A percentile compares a stretch with the other conserved stretches of the same genome.
phyloP scores from a whole-genome alignment of 345 rosid genomes.

The Eutrema yunnanense region DNA sequence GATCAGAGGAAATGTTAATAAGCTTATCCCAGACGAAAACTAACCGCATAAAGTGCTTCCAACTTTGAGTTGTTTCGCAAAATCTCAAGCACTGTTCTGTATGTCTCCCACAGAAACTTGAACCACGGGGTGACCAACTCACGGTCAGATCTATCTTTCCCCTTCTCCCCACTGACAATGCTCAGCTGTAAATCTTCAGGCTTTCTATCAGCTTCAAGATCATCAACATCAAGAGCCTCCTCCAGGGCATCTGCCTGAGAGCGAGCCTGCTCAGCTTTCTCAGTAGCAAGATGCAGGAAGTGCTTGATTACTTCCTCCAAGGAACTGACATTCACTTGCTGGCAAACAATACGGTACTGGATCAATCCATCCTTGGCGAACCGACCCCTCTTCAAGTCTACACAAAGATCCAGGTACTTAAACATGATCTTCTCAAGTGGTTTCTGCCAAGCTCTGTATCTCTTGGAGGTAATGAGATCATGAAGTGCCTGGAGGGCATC shows the following conservation, averaged over 20 bases:
- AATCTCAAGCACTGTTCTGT: slow-evolving; percentile 96
- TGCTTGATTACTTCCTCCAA: slow-evolving; percentile 99
- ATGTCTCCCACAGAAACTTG: slow-evolving; percentile 99
- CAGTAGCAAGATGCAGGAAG: slow-evolving; percentile 89
- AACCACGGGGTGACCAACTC: slow-evolving; percentile 99
- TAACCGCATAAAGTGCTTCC: slow-evolving; percentile 97
- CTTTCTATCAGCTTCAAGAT: slow-evolving; percentile 94
- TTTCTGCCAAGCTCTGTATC: slow-evolving; percentile 95
- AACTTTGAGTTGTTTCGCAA: slow-evolving; percentile 92
- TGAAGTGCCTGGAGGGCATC: slow-evolving; percentile 94
- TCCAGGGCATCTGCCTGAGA: slow-evolving; percentile 86
- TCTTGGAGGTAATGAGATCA: slow-evolving; percentile 82
- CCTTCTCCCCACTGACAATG: slow-evolving; percentile 98
- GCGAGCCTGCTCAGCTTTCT: slow-evolving; percentile 97
- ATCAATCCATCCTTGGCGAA: slow-evolving; percentile 96
- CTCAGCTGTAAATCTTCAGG: slow-evolving; percentile 98
- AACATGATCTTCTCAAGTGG: slow-evolving; percentile 89
- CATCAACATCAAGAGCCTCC: slow-evolving; percentile 99
- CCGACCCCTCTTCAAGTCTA: slow-evolving; percentile 84
- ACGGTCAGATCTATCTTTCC: slow-evolving; percentile 96
- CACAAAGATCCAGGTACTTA: slow-evolving; percentile 94
- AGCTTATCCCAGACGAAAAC: slow-evolving; percentile 4
- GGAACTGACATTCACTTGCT: slow-evolving; percentile 89
- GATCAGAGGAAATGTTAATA: neutral
- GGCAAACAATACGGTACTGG: slow-evolving; percentile 91